These are phyloP conservation scores for Gonapodya prolifera DNA, from an alignment of 192 early-diverging fungal species.

Conservation along the genomic window DNA sequence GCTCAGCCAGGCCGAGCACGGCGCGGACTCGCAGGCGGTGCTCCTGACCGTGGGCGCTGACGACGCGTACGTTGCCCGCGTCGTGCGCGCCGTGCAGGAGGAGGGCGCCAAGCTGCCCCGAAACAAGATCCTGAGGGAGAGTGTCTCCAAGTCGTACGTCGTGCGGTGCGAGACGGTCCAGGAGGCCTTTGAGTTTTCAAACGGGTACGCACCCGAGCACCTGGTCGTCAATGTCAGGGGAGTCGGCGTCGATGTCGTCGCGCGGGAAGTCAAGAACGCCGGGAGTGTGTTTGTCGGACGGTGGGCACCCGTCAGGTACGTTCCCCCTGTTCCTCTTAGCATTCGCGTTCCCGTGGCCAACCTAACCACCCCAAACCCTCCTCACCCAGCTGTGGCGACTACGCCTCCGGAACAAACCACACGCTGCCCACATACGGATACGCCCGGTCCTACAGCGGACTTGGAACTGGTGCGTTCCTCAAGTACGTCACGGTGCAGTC, in stretches of 20 bases:
- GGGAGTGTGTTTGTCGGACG: conserved; percentile 95
- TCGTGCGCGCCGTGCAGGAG: conserved; percentile 64
- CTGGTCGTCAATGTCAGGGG: conserved; percentile 84
- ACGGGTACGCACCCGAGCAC: conserved; percentile 95
- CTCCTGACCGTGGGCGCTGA: conserved; percentile 71
- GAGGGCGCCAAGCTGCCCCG: conserved; percentile 81
- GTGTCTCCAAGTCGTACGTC: conserved; percentile 75
- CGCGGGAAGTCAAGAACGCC: conserved; percentile 62
- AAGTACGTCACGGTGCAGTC: conserved; percentile 96
- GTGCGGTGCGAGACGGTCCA: conserved; percentile 54
- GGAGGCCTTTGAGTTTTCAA: conserved; percentile 82
- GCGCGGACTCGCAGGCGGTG: conserved; percentile 90
- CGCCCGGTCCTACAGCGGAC: conserved; percentile 95
- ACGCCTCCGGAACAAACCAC: conserved; percentile 99
- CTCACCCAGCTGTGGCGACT: conserved; percentile 77
- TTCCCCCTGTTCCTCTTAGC: neutral
- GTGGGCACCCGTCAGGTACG: conserved; percentile 86
- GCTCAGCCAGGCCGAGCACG: conserved; percentile 96
- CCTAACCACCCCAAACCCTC: neutral
- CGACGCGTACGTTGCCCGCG: conserved; percentile 49
- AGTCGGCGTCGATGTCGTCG: conserved; percentile 19
- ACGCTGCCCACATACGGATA: conserved; percentile 98
- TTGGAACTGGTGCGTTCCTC: conserved; percentile 89
- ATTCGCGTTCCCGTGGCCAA: neutral
- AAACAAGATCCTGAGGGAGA: conserved; percentile 73